Conservation (phyloP, 306 rosid species). For the Herpetospermum pedunculosum region DNA sequence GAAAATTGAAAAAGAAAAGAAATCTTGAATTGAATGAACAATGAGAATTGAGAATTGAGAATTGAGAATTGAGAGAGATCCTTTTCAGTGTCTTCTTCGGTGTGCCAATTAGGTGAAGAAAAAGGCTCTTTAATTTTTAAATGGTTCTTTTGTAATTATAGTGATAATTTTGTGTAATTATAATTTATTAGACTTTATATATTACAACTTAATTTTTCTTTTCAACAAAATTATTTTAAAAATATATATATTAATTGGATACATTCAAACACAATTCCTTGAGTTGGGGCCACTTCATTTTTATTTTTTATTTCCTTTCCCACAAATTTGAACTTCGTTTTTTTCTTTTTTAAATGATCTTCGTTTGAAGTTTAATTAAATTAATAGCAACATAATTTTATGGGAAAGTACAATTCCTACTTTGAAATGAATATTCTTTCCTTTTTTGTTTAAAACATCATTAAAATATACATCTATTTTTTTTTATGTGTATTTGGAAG, state of each 20-base stretch:
- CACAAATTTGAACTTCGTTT: not conserved
- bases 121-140: not conserved
- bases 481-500: not conserved
- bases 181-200: not conserved
- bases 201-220: not conserved
- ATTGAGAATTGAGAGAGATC: no score
- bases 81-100: not conserved
- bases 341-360: not conserved
- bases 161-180: not conserved
- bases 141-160: not conserved
- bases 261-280: not conserved
- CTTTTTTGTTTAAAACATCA: not conserved
- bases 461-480: not conserved
- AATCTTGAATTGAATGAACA: not conserved
- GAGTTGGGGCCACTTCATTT: not conserved
- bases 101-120: conserved; percentile 1
- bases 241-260: not conserved
- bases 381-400: not conserved
- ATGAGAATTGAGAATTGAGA: not conserved
- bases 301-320: not conserved
- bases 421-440: not conserved
- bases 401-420: not conserved
- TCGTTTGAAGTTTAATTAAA: not conserved
- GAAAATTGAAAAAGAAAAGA: not conserved
- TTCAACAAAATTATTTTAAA: not conserved